Base-by-base conservation (phyloP, 2,329 filamentous ascomycete species). In the Cercospora sp. region DNA sequence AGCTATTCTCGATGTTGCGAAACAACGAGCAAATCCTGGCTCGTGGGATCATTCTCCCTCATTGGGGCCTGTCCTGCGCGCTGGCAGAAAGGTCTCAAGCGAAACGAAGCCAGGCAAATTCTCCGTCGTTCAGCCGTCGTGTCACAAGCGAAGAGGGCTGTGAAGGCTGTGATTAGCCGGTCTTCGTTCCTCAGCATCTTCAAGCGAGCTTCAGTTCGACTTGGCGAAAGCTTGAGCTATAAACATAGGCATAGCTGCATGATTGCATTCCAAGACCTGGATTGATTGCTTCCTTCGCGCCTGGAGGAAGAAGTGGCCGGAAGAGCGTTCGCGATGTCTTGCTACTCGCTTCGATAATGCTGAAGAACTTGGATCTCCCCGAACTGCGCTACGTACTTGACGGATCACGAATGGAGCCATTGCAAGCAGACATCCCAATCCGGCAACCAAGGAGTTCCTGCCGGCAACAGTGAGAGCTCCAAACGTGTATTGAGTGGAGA, bases 221-320 rank as follows among this genome's bases (percentile, higher is more conserved):
- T 59, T 34, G 55, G 55, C 55, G 16, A 59, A 59, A 59, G 55
- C 55, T 59, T 59, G 55, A n/a, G 28, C 4, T 5, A 59, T n/a
- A 3, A 37, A 59, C 9, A 59, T 59, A 59, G 55, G 32, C 5
- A 12, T 37, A 5, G 55, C 55, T 59, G 55, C 55, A 59, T 18
- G 24, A 13, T 55, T 26, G 49, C 49, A n/a, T 55, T 55, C 9
- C 49, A 0, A 5, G 4, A 26, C 12, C 49, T 21, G 53, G 30
- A 58, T 21, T 16, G 16, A 58, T 3, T 1, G n/a, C 28, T 12
- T 34, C 28, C 55, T 37, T 58, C 55, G 55, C 8, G 18, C 21
- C 3, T 2, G 21, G 45, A 51, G 18, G 5, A 12, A 9, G 5
- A 12, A 10, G 16, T 18, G 49, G 18, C 24, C 28, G 4, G 45